Conservation (phyloP, 2,329 filamentous ascomycete species). For the Aspergillus sp. region DNA sequence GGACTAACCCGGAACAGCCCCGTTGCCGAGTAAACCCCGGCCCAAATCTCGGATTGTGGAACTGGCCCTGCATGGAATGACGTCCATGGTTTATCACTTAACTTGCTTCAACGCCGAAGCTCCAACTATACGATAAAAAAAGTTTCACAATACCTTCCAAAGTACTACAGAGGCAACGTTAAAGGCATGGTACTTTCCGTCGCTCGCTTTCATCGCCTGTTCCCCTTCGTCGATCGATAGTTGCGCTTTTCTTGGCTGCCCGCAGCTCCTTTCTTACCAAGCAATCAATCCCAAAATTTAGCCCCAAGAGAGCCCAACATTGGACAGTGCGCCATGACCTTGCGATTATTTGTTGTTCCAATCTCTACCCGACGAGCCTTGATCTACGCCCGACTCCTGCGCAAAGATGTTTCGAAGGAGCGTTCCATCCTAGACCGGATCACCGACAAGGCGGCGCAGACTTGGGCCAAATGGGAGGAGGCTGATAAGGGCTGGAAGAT, state of each 20-base stretch:
- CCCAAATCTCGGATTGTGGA: neutral
- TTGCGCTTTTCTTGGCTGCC: slow-evolving; percentile 15
- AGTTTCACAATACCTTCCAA: neutral
- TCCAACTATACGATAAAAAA: neutral
- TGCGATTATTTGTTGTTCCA: slow-evolving; percentile 93
- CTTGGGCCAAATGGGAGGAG: slow-evolving; percentile 86
- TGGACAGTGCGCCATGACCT: slow-evolving; percentile 42
- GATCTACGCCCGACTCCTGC: slow-evolving; percentile 82
- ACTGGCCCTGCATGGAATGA: neutral
- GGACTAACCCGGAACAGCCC: neutral
- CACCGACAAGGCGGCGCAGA: slow-evolving; percentile 68
- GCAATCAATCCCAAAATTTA: slow-evolving; percentile 6
- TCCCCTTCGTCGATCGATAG: slow-evolving; percentile 23
- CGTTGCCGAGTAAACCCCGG: no score
- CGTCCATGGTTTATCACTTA: neutral
- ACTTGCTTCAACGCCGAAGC: neutral
- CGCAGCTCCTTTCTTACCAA: neutral
- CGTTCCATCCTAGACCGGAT: slow-evolving; percentile 67
- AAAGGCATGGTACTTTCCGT: slow-evolving; percentile 25
- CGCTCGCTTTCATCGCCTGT: slow-evolving; percentile 17
- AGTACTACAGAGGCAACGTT: neutral
- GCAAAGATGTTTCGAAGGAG: slow-evolving; percentile 54
- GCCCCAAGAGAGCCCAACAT: neutral
- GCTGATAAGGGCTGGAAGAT: slow-evolving; percentile 85
- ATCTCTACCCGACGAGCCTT: slow-evolving; percentile 88